Evolutionary conservation across 345 rosid genomes (phyloP), one percentile per base, ranked within the genome.

Genomic region (Combretum micranthum): DNA sequence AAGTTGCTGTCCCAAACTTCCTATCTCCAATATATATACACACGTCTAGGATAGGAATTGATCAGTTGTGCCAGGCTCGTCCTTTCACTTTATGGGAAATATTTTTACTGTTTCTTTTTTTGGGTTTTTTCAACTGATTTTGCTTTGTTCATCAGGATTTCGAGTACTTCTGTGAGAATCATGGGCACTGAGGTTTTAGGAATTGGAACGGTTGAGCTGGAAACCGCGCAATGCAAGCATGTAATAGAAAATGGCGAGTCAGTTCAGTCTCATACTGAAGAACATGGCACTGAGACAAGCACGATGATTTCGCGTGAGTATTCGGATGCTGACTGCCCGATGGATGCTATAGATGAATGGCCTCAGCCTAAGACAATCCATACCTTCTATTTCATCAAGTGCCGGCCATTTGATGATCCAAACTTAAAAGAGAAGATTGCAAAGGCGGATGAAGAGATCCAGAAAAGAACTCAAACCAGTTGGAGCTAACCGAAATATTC

Each of bases 321-420:
- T 59, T 50, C 71, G 14, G 57, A 56, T 57, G 53, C 74, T 59
- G 78, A 69, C 50, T 70, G 69, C 43, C 96, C 84, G 0, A 82
- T 64, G 79, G 82, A 88, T 69, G 96, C 79, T 0, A 68, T 44
- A 9, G 91, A 78, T 19, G 96, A 92, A 64, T 92, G 99, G 99
- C 93, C 99, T 59, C 85, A 70, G 15, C 72, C 74, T 8, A 75
- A 59, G 69, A 81, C 79, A 86, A 75, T 79, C 62, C 85, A 79
- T 70, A 20, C 64, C 37, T 84, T 86, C 65, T 82, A 83, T 75
- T 73, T 88, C 57, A 75, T 82, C 14, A 81, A 66, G 50, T 60
- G 60, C 71, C 77, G 88, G 15, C 32, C 62, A 42, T 73, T 61
- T 46, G 80, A 73, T 3, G 96, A 88, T 64, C 96, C 97, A 0